Evolutionary conservation across 176 grass and related monocot genomes (phyloP).

Genomic region (Bolboschoenus planiculmis): DNA sequence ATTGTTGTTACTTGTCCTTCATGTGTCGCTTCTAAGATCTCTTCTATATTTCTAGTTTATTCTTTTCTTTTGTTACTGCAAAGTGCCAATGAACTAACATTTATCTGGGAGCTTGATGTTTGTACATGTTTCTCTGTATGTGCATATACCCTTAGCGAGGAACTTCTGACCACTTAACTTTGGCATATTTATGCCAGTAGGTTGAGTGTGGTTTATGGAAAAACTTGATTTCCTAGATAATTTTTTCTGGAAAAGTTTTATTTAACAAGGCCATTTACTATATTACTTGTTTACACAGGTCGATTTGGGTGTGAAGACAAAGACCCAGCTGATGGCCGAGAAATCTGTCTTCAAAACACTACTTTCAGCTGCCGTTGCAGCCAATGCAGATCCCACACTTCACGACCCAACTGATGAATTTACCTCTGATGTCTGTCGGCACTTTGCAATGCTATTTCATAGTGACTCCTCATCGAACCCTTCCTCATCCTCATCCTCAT

Average conservation of each 20-base stretch:
- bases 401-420: conserved; percentile 84
- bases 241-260: neutral
- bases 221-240: neutral
- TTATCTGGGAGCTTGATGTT: neutral
- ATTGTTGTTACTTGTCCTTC: neutral
- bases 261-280: neutral
- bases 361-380: conserved; percentile 60
- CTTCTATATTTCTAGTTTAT: neutral
- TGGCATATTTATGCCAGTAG: neutral
- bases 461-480: conserved; percentile 52
- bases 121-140: neutral
- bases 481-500: conserved; percentile 39
- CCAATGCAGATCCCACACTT: conserved; percentile 64
- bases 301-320: conserved; percentile 99
- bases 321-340: conserved; percentile 92
- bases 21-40: neutral
- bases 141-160: neutral
- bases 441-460: conserved; percentile 99
- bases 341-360: conserved; percentile 95
- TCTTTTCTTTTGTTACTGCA: neutral
- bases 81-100: neutral
- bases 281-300: conserved; percentile 41
- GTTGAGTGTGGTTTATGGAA: neutral
- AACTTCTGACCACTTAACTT: neutral
- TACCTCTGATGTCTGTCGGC: conserved; percentile 71